These are phyloP conservation scores for Phialemoniopsis sp. DNA, from an alignment of 2,329 filamentous ascomycete genomes.

Conservation along the genomic window DNA sequence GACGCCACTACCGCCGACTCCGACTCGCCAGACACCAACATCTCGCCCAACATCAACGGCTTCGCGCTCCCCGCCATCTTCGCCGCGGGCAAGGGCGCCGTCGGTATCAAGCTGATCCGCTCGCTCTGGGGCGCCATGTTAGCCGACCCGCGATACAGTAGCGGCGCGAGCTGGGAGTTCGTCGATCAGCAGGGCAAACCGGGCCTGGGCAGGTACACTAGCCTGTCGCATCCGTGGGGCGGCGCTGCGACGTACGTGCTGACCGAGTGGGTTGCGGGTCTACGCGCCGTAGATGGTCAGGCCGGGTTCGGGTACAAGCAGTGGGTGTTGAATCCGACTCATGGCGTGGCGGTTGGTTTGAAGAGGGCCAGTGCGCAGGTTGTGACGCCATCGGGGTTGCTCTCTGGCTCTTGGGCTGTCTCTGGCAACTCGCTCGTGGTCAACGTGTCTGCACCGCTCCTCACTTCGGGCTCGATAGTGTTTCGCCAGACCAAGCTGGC, in stretches of 20 bases:
- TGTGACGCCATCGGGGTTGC: too few species aligned
- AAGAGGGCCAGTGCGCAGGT: too few species aligned
- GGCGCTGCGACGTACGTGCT: conserved; percentile 39
- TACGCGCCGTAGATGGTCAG: too few species aligned
- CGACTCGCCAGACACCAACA: conserved; percentile 20
- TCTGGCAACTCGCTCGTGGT: too few species aligned
- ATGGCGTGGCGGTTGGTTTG: too few species aligned
- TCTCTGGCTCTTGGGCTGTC: too few species aligned
- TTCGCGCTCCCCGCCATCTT: conserved; percentile 32
- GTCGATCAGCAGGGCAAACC: conserved; percentile 29
- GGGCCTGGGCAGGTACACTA: conserved; percentile 35
- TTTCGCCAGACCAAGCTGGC: too few species aligned
- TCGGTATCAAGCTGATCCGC: conserved; percentile 23
- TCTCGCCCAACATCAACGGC: conserved; percentile 41
- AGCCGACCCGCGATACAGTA: conserved; percentile 23
- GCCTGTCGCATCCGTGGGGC: conserved; percentile 37
- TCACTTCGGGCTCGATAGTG: too few species aligned
- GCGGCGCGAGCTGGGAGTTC: conserved; percentile 41
- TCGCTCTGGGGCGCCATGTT: conserved; percentile 37
- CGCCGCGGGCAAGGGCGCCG: conserved; percentile 15
- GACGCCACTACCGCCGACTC: conserved; percentile 9
- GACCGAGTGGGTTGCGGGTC: conserved; percentile 25
- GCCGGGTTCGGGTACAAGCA: too few species aligned
- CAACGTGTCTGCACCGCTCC: too few species aligned
- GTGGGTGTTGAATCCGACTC: too few species aligned